phyloP scores from a whole-genome alignment of 2,329 filamentous ascomycete species.

The Colletotrichum incanum region DNA sequence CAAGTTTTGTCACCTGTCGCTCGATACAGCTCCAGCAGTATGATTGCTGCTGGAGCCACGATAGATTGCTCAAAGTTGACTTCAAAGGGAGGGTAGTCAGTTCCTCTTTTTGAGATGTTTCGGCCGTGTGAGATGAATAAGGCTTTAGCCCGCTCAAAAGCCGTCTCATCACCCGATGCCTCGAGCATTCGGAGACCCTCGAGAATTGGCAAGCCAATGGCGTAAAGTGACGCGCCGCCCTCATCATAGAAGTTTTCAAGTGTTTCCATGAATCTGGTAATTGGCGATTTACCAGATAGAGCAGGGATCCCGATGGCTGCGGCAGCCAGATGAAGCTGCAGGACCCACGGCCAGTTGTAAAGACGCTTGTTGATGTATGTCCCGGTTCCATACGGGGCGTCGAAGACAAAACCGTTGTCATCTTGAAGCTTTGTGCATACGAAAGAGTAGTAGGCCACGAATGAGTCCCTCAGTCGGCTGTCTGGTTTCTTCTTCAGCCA shows the following conservation, averaged over 20 bases:
- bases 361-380: slow-evolving; percentile 23
- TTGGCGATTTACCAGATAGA: slow-evolving; percentile 13
- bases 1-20: slow-evolving; percentile 58
- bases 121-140: slow-evolving; percentile 26
- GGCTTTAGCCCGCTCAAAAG: background rate
- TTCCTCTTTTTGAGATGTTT: slow-evolving; percentile 17
- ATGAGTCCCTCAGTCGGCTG: slow-evolving; percentile 7
- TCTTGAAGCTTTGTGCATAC: slow-evolving; percentile 39
- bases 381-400: slow-evolving; percentile 16
- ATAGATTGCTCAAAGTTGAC: slow-evolving; percentile 43
- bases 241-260: slow-evolving; percentile 35
- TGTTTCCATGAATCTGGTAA: slow-evolving; percentile 31
- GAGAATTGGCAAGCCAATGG: slow-evolving; percentile 35
- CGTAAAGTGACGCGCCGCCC: slow-evolving; percentile 36
- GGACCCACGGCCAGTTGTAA: slow-evolving; percentile 40
- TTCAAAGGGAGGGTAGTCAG: slow-evolving; percentile 35
- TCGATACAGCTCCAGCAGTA: slow-evolving; percentile 64
- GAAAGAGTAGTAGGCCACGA: slow-evolving; percentile 30
- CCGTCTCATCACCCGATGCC: background rate
- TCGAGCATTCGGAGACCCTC: slow-evolving; percentile 24
- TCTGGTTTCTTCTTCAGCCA: slow-evolving; percentile 29
- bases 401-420: slow-evolving; percentile 31
- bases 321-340: slow-evolving; percentile 36
- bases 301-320: slow-evolving; percentile 24
- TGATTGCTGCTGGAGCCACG: slow-evolving; percentile 39